A percentile compares a stretch with the other conserved stretches of the same genome.
phyloP scores from a whole-genome alignment of 176 grass and related monocot species.

The Carex scoparia region DNA sequence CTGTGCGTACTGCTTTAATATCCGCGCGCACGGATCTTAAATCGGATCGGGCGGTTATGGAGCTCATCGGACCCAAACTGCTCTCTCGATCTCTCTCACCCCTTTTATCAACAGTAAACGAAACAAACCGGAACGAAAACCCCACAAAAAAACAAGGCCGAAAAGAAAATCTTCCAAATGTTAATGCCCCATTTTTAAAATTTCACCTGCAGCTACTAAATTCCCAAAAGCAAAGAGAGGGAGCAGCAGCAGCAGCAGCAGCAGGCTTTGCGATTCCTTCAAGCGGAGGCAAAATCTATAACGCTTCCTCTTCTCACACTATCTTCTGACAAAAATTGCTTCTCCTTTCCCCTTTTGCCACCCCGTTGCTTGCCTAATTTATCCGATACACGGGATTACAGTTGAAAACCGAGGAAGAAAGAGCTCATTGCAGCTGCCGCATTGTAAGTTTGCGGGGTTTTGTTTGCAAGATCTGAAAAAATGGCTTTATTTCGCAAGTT shows the following conservation, averaged over 20 bases:
- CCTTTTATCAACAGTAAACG: conserved; percentile 17
- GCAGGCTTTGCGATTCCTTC: conserved; percentile 44
- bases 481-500: conserved; percentile 98
- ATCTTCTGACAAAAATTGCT: conserved; percentile 2
- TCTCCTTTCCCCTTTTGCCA: conserved; percentile 9
- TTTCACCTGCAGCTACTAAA: conserved; percentile 13
- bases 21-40: no score
- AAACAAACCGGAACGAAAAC: conserved; percentile 22
- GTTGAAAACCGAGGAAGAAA: neutral
- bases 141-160: conserved; percentile 9
- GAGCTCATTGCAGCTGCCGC: neutral
- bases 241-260: conserved; percentile 10
- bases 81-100: neutral
- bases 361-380: neutral
- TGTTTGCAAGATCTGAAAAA: conserved; percentile 31
- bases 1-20: no score
- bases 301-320: conserved; percentile 25
- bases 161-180: neutral
- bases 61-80: no score
- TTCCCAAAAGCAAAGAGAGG: conserved; percentile 19
- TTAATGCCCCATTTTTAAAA: neutral
- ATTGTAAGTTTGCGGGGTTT: conserved; percentile 15
- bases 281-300: conserved; percentile 44
- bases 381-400: neutral
- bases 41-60: no score